A percentile compares a stretch with the other conserved stretches of the same genome.
Conservation (phyloP, 2,329 filamentous ascomycete species). For the Penicillium sp. region DNA sequence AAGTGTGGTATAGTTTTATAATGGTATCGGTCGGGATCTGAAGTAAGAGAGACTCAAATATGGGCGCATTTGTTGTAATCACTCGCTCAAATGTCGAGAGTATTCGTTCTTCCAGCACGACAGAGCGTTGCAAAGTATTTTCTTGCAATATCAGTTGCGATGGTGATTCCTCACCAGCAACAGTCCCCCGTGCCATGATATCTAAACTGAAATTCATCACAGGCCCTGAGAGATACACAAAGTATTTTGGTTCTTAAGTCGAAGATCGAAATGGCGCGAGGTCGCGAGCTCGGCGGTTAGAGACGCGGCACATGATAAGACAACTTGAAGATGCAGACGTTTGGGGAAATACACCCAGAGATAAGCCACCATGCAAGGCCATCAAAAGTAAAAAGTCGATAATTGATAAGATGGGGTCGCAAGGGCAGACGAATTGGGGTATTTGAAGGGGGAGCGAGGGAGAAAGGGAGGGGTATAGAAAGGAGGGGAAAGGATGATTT, state of each 20-base stretch:
- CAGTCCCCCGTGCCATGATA: constrained; percentile 11
- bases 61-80: constrained; percentile 56
- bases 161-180: constrained; percentile 11
- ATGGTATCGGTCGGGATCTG: constrained; percentile 58
- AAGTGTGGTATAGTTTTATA: constrained; percentile 60
- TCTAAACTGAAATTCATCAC: constrained; percentile 3
- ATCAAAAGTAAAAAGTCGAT: constrained; percentile 21
- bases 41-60: constrained; percentile 58
- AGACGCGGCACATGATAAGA: constrained; percentile 36
- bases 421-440: constrained; percentile 19
- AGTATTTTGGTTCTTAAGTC: constrained; percentile 11
- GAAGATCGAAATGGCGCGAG: constrained; percentile 30
- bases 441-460: constrained; percentile 20
- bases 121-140: constrained; percentile 24
- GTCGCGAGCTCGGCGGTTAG: constrained; percentile 30
- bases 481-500: constrained; percentile 5
- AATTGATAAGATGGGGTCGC: constrained; percentile 24
- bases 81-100: constrained; percentile 55
- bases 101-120: constrained; percentile 27
- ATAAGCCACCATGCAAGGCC: constrained; percentile 30
- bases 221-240: constrained; percentile 10
- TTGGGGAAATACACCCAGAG: constrained; percentile 26
- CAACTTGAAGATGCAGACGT: constrained; percentile 21
- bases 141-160: constrained; percentile 26
- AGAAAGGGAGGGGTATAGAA: constrained; percentile 13